phyloP scores from a whole-genome alignment of 2,329 filamentous ascomycete genomes.

The Curvularia eragrostidis region DNA sequence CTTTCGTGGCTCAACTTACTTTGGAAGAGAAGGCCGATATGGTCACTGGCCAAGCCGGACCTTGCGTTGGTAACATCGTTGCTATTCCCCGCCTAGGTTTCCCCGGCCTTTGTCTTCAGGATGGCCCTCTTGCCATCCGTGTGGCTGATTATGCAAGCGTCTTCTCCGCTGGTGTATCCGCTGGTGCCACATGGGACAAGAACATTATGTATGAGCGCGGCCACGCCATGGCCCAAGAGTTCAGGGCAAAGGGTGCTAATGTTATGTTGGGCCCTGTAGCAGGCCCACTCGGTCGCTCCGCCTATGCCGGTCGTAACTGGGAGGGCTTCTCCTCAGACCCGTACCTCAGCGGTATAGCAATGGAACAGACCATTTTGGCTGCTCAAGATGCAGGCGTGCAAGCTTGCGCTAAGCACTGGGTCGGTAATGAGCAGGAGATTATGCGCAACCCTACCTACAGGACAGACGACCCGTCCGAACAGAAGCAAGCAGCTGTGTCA shows the following conservation, averaged over 20 bases:
- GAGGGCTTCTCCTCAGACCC: conserved; percentile 56
- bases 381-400: conserved; percentile 54
- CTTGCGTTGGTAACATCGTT: conserved; percentile 63
- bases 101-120: conserved; percentile 51
- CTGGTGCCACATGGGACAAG: conserved; percentile 50
- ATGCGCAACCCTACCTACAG: conserved; percentile 49
- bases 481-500: conserved; percentile 60
- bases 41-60: conserved; percentile 50
- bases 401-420: conserved; percentile 60
- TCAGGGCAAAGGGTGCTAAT: conserved; percentile 49
- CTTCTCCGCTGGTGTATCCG: conserved; percentile 51
- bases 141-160: conserved; percentile 47
- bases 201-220: conserved; percentile 48
- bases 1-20: conserved; percentile 40
- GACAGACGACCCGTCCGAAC: conserved; percentile 61
- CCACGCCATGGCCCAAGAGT: conserved; percentile 47
- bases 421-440: conserved; percentile 68
- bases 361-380: conserved; percentile 50
- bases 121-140: conserved; percentile 49
- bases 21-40: conserved; percentile 45
- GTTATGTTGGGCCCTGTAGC: conserved; percentile 59
- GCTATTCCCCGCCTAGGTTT: conserved; percentile 49
- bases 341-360: conserved; percentile 52
- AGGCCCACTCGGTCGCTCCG: conserved; percentile 53
- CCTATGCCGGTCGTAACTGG: conserved; percentile 54